Percentiles rank a stretch among this genome's conserved stretches.
Evolutionary conservation across 495 filamentous ascomycete genomes (phyloP).

Genomic region (Penicillium egyptiacum): DNA sequence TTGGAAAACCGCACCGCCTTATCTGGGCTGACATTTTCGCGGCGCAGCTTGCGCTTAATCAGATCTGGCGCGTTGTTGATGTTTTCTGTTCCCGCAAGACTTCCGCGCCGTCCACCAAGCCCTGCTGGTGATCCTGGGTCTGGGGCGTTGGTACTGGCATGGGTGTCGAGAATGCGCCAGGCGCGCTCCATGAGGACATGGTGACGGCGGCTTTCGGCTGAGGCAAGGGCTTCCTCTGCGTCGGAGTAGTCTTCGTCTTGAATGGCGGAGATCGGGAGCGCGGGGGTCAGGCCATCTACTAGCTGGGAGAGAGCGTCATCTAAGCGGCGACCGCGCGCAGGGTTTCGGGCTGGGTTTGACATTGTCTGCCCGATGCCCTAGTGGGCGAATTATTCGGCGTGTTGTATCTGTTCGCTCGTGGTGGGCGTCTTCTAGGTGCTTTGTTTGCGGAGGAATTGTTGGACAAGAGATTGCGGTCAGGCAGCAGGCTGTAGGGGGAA

Average conservation of each 20-base stretch:
- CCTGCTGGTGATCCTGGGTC: constrained; percentile 34
- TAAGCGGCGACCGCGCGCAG: constrained; percentile 48
- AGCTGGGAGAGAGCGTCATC: constrained; percentile 58
- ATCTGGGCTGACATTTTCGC: constrained; percentile 71
- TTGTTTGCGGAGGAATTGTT: neutral
- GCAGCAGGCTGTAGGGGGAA: neutral
- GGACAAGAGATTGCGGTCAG: neutral
- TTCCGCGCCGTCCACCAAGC: constrained; percentile 33
- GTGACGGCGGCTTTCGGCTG: constrained; percentile 48
- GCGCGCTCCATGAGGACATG: constrained; percentile 42
- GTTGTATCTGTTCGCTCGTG: neutral
- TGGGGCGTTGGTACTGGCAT: constrained; percentile 23
- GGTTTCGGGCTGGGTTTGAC: constrained; percentile 34
- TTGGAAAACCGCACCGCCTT: constrained; percentile 87
- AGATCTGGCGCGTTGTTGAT: constrained; percentile 89
- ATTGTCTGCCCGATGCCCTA: constrained; percentile 27
- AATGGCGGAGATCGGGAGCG: constrained; percentile 35
- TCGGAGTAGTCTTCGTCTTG: constrained; percentile 40
- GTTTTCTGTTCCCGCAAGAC: constrained; percentile 46
- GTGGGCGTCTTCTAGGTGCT: neutral
- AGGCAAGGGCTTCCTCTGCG: constrained; percentile 44
- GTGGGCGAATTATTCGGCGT: constrained; percentile 6
- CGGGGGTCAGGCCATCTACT: constrained; percentile 50
- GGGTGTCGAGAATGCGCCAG: constrained; percentile 44
- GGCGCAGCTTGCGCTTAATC: constrained; percentile 82